Evolutionary conservation across 2,329 filamentous ascomycete species (phyloP).

Genomic region (Alternaria tenuissima): DNA sequence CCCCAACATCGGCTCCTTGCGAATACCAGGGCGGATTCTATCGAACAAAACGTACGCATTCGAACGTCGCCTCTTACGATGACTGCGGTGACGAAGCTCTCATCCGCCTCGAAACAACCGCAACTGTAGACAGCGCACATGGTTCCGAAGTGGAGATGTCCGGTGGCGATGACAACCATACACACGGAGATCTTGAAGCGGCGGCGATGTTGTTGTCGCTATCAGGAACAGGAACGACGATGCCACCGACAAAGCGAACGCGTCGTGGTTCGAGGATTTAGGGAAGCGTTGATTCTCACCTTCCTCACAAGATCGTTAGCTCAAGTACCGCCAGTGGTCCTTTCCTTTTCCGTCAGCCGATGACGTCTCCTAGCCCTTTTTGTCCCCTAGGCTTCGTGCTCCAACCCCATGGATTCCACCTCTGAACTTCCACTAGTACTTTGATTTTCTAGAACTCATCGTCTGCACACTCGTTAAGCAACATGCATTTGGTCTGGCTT

Average conservation of each 20-base stretch:
- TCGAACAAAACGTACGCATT: constrained; percentile 39
- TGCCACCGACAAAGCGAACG: constrained; percentile 39
- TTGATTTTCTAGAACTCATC: constrained; percentile 18
- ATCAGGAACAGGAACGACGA: constrained; percentile 28
- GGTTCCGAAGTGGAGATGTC: constrained; percentile 4
- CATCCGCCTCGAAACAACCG: constrained; percentile 16
- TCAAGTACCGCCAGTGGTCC: constrained; percentile 7
- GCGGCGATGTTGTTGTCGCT: constrained; percentile 49
- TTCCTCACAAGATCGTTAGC: constrained; percentile 3
- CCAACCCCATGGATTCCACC: not conserved
- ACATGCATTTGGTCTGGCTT: not conserved
- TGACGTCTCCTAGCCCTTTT: constrained; percentile 9
- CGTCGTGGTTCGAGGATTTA: constrained; percentile 38
- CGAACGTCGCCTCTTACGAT: constrained; percentile 29
- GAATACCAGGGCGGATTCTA: constrained; percentile 15
- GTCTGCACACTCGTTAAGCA: constrained; percentile 7
- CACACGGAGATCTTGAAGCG: constrained; percentile 43
- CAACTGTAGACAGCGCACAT: constrained; percentile 11
- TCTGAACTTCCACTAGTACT: not conserved
- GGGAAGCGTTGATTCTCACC: constrained; percentile 10
- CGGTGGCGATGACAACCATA: constrained; percentile 14
- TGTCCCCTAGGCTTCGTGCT: not conserved
- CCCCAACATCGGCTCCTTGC: constrained; percentile 27
- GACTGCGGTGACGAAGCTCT: not conserved
- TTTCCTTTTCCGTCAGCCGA: constrained; percentile 17